Evolutionary conservation across 2,329 filamentous ascomycete genomes (phyloP).

Genomic region (Tolypocladium ovalisporum): DNA sequence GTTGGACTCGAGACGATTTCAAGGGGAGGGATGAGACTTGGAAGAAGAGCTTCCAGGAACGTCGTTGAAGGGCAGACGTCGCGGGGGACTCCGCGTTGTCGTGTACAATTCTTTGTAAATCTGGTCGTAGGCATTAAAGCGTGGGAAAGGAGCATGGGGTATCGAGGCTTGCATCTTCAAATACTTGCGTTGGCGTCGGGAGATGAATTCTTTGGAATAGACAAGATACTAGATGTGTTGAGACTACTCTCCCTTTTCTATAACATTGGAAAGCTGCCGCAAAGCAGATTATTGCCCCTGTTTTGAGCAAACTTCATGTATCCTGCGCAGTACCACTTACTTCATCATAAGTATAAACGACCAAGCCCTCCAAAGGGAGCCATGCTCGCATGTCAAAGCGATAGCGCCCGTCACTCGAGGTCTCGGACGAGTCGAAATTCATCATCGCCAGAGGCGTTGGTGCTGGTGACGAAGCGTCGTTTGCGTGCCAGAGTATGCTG

Average conservation of each 20-base stretch:
- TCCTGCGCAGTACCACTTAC: constrained; percentile 4
- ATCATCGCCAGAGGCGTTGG: not conserved
- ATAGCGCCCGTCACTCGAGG: not conserved
- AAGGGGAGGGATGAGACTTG: not conserved
- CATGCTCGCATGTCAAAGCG: not conserved
- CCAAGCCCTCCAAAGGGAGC: not conserved
- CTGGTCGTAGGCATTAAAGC: not conserved
- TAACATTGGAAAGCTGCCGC: not conserved
- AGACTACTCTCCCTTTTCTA: constrained; percentile 2
- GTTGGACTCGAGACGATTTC: not conserved
- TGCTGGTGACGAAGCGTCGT: not conserved
- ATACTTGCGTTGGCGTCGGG: not conserved
- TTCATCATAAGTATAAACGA: not conserved
- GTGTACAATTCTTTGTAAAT: not conserved
- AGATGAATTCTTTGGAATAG: not conserved
- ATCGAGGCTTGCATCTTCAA: not conserved
- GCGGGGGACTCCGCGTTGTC: not conserved
- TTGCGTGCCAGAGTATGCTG: not conserved
- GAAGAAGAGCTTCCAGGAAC: not conserved
- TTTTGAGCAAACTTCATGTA: constrained; percentile 1
- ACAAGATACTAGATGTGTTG: not conserved
- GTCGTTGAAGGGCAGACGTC: not conserved
- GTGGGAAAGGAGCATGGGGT: not conserved
- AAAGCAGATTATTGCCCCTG: not conserved
- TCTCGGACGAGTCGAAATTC: not conserved